Evolutionary conservation across 2,329 filamentous ascomycete species (phyloP).

Genomic region (Geosmithia morbida): DNA sequence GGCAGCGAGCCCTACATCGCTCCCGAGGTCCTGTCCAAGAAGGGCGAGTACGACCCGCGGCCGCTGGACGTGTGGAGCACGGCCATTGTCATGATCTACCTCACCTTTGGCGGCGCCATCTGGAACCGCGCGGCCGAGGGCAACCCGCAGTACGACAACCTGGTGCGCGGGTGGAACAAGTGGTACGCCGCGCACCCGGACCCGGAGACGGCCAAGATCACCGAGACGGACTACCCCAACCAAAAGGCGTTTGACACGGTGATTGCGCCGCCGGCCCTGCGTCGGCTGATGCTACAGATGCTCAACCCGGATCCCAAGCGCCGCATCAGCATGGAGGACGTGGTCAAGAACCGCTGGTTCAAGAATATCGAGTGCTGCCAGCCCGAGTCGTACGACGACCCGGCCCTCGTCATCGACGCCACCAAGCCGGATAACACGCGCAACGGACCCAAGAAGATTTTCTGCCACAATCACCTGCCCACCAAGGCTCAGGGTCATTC

Average conservation of each 20-base stretch:
- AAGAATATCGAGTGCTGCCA: constrained; percentile 69
- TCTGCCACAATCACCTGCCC: constrained; percentile 43
- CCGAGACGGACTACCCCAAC: constrained; percentile 50
- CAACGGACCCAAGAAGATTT: constrained; percentile 32
- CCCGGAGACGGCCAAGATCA: constrained; percentile 17
- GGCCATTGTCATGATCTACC: constrained; percentile 68
- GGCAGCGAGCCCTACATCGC: constrained; percentile 79
- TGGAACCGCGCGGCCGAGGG: constrained; percentile 55
- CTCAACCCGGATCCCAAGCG: constrained; percentile 62
- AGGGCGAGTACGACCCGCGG: constrained; percentile 54
- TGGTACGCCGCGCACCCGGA: constrained; percentile 43
- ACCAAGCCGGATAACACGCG: constrained; percentile 35
- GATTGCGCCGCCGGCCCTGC: constrained; percentile 53
- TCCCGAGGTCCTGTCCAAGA: constrained; percentile 65
- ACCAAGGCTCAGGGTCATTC: constrained; percentile 30
- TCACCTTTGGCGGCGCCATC: constrained; percentile 57
- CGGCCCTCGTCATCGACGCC: constrained; percentile 44
- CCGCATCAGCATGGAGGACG: constrained; percentile 55
- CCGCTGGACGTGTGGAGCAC: constrained; percentile 77
- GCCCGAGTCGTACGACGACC: constrained; percentile 53
- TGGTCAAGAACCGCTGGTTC: constrained; percentile 58
- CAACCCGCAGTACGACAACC: constrained; percentile 46
- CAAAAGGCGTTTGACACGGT: constrained; percentile 49
- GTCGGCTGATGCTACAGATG: constrained; percentile 65
- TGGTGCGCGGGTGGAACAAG: constrained; percentile 53